phyloP scores from a whole-genome alignment of 306 rosid genomes.

The Dalbergia oliveri region DNA sequence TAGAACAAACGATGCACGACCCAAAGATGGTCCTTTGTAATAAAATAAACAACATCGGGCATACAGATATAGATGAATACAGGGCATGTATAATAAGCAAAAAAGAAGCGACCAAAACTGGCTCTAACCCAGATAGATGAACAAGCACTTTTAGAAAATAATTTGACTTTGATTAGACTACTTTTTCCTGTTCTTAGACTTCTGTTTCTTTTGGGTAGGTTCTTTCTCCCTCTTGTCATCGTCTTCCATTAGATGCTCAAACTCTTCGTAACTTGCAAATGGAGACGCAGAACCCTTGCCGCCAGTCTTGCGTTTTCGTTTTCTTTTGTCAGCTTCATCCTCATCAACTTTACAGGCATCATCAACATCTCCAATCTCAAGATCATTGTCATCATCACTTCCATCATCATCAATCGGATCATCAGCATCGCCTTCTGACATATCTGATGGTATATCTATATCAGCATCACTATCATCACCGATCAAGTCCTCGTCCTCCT shows the following conservation, averaged over 20 bases:
- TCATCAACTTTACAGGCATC: constrained; percentile 53
- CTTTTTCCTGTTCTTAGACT: constrained; percentile 50
- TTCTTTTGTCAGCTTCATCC: constrained; percentile 48
- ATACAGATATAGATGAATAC: background rate
- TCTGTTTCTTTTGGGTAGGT: constrained; percentile 43
- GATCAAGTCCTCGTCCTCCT: constrained; percentile 85
- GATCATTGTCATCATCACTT: background rate
- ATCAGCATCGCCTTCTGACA: constrained; percentile 63
- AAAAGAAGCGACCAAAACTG: background rate
- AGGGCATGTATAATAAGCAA: background rate
- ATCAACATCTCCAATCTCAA: constrained; percentile 65
- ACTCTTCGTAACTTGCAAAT: constrained; percentile 87
- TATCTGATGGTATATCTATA: constrained; percentile 59
- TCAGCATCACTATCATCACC: constrained; percentile 75
- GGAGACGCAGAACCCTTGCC: constrained; percentile 69
- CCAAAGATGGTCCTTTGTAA: background rate
- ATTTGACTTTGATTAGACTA: background rate
- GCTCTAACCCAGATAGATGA: background rate
- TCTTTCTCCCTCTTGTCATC: constrained; percentile 40
- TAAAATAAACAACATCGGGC: background rate
- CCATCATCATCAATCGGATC: constrained; percentile 33
- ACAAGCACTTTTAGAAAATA: background rate
- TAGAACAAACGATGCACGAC: background rate
- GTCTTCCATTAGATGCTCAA: constrained; percentile 74
- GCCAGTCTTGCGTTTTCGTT: constrained; percentile 59